Evolutionary conservation across 106 monocot genomes (phyloP).

Genomic region (Triglochin maritima): DNA sequence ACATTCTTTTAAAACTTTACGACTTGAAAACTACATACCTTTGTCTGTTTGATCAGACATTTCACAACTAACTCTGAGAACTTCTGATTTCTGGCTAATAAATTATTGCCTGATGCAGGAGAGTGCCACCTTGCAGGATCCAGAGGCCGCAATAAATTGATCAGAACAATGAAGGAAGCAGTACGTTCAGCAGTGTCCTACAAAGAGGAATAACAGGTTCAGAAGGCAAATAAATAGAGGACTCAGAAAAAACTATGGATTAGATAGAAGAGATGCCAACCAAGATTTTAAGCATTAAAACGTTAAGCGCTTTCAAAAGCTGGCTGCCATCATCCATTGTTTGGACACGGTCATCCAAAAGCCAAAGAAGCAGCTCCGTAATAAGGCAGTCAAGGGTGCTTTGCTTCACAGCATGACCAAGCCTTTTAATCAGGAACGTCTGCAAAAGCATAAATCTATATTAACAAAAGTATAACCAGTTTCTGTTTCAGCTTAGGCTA

Average conservation of each 20-base stretch:
- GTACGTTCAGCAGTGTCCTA: conserved; percentile 98
- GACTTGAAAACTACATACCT: conserved; percentile 28
- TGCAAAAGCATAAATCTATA: conserved; percentile 22
- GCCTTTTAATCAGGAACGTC: conserved; percentile 89
- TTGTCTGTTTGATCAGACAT: conserved; percentile 92
- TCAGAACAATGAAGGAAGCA: conserved; percentile 90
- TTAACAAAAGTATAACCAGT: too few species aligned
- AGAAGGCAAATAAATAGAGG: background rate
- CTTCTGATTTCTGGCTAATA: conserved; percentile 72
- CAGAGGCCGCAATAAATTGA: conserved; percentile 79
- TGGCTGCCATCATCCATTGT: conserved; percentile 98
- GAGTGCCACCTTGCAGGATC: conserved; percentile 87
- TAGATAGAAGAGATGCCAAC: conserved; percentile 20
- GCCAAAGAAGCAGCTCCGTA: conserved; percentile 93
- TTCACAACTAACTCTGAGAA: conserved; percentile 97
- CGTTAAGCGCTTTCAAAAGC: conserved; percentile 88
- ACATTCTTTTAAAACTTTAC: background rate
- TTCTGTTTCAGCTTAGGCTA: too few species aligned
- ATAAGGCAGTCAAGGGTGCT: conserved; percentile 80
- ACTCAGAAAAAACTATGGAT: background rate
- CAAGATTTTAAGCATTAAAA: conserved; percentile 99
- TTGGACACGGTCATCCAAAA: conserved; percentile 96
- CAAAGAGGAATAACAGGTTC: conserved; percentile 1
- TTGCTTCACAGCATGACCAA: conserved; percentile 83
- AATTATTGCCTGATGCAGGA: conserved; percentile 48